Evolutionary conservation across 73 alveolate genomes (phyloP).

Genomic region (Paramecium primaurelia): DNA sequence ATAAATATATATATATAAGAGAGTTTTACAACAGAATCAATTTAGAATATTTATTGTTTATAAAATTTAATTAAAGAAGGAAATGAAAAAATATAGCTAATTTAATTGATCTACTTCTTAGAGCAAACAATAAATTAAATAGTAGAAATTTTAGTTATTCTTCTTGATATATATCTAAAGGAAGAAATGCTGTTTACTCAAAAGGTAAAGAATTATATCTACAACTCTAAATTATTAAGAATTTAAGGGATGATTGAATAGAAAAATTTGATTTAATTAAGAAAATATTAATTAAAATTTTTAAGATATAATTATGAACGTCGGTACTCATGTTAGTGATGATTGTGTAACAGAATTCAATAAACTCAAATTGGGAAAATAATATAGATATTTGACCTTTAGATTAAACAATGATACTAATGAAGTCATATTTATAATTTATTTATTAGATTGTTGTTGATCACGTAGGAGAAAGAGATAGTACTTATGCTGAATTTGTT

Average conservation of each 20-base stretch:
- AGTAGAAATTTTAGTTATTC: no score
- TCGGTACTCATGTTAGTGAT: constrained; percentile 36
- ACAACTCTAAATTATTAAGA: neutral
- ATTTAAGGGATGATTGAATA: neutral
- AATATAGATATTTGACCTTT: constrained; percentile 19
- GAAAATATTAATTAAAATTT: neutral
- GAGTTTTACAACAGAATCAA: no score
- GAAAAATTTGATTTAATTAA: neutral
- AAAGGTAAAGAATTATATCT: neutral
- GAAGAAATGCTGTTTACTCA: neutral
- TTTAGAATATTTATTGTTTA: no score
- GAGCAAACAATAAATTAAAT: no score
- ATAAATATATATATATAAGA: no score
- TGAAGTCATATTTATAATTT: neutral
- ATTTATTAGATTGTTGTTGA: neutral
- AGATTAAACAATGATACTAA: neutral
- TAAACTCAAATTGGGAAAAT: neutral
- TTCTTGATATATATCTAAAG: no score
- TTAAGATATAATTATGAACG: constrained; percentile 21
- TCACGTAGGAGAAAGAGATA: neutral
- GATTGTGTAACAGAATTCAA: constrained; percentile 50
- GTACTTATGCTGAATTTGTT: neutral
- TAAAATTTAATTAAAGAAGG: no score
- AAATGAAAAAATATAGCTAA: no score
- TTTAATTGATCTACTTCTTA: no score